Evolutionary conservation across 768 basidiomycete species (phyloP).

Genomic region (Bullera alba): DNA sequence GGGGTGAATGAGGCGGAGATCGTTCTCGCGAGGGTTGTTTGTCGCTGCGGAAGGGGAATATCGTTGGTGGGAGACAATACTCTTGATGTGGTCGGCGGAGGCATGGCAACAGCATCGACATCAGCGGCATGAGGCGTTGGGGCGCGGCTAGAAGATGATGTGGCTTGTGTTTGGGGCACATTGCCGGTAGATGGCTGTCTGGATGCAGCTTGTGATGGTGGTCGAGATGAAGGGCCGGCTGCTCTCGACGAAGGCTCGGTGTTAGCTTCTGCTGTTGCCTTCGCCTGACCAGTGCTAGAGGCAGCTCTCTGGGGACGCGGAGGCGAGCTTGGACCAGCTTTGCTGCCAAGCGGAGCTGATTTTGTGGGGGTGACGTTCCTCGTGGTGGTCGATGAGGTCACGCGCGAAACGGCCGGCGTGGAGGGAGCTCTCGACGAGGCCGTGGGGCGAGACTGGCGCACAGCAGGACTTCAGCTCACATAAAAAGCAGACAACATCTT

Average conservation of each 20-base stretch:
- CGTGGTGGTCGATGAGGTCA: constrained; percentile 5
- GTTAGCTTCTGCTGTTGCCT: no score
- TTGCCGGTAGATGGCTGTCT: constrained; percentile 21
- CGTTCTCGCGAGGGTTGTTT: not conserved
- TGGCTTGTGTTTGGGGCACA: not conserved
- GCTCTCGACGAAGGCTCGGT: no score
- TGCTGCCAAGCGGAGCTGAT: no score
- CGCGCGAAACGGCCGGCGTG: constrained; percentile 12
- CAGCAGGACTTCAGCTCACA: not conserved
- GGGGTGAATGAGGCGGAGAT: not conserved
- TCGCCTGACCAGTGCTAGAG: no score
- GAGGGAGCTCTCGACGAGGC: constrained; percentile 11
- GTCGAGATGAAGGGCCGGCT: constrained; percentile 11
- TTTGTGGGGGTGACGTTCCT: no score
- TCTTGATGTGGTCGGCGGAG: no score
- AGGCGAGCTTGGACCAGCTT: no score
- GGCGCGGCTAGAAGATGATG: no score
- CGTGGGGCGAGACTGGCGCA: constrained; percentile 11
- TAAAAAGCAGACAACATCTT: not conserved
- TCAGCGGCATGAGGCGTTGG: no score
- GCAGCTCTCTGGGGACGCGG: no score
- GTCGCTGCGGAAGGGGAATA: not conserved
- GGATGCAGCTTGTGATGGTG: constrained; percentile 2
- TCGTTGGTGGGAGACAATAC: not conserved
- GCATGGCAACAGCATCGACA: no score